Conservation (phyloP, 345 rosid genomes). For the Aethionema arabicum region DNA sequence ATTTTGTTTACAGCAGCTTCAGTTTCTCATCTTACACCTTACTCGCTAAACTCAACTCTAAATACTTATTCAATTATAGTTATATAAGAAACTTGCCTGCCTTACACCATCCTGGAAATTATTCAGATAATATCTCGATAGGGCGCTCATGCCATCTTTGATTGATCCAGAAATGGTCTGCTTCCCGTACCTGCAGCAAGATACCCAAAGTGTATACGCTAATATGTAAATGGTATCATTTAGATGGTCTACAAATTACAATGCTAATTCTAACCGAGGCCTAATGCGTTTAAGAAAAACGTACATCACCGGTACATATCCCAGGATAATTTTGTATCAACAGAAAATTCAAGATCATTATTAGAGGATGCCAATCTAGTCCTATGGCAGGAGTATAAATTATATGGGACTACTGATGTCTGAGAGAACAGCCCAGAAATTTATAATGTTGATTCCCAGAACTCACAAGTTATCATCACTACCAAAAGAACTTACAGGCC, state of each 20-base stretch:
- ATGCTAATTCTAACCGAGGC: neutral
- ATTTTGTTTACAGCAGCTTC: constrained; percentile 1
- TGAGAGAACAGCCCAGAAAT: too few species aligned
- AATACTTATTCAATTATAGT: neutral
- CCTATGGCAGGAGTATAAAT: too few species aligned
- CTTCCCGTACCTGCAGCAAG: constrained; percentile 67
- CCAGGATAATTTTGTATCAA: too few species aligned
- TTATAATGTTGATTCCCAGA: too few species aligned
- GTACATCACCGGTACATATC: too few species aligned
- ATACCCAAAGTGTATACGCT: neutral
- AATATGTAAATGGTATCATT: neutral
- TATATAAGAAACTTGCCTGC: constrained; percentile 59
- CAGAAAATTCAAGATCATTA: too few species aligned
- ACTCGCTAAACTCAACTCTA: neutral
- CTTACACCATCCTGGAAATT: constrained; percentile 96
- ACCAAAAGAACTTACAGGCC: too few species aligned
- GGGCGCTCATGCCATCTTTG: constrained; percentile 88
- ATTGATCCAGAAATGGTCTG: constrained; percentile 79
- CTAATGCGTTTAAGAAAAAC: too few species aligned
- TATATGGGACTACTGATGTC: too few species aligned
- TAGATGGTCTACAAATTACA: neutral
- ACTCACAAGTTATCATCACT: too few species aligned
- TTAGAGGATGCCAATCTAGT: too few species aligned
- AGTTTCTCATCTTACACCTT: neutral
- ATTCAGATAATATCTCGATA: constrained; percentile 89